These are phyloP conservation scores for Drechmeria coniospora DNA, from an alignment of 2,329 filamentous ascomycete species.

Conservation along the genomic window DNA sequence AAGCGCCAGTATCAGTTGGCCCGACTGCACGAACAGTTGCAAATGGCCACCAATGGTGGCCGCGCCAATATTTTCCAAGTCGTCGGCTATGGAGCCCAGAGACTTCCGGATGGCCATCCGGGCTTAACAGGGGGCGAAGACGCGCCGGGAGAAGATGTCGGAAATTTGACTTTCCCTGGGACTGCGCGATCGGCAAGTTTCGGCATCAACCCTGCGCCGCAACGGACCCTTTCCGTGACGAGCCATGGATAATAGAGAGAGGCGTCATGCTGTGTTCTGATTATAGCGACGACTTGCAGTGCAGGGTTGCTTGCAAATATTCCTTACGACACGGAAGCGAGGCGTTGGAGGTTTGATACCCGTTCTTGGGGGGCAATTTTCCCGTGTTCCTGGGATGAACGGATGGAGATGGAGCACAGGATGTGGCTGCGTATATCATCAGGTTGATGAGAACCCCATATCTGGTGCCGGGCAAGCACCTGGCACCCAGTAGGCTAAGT, in stretches of 20 bases:
- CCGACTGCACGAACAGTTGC: conserved; percentile 48
- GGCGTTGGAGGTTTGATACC: not conserved
- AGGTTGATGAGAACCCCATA: too few species aligned
- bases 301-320: too few species aligned
- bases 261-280: not conserved
- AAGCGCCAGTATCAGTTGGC: conserved; percentile 47
- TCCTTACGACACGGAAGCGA: not conserved
- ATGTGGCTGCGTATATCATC: too few species aligned
- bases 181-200: conserved; percentile 30
- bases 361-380: too few species aligned
- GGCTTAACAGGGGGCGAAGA: conserved; percentile 34
- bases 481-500: too few species aligned
- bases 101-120: conserved; percentile 32
- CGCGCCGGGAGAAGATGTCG: conserved; percentile 41
- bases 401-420: too few species aligned
- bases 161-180: conserved; percentile 20
- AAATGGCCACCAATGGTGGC: conserved; percentile 50
- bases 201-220: conserved; percentile 22
- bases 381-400: too few species aligned
- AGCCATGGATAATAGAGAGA: conserved; percentile 25
- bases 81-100: conserved; percentile 39
- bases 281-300: too few species aligned
- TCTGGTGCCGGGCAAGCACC: too few species aligned
- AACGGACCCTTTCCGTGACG: conserved; percentile 30
- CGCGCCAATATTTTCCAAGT: conserved; percentile 51